Conservation (phyloP, 2,329 filamentous ascomycete species). For the Xylariaceae sp. region DNA sequence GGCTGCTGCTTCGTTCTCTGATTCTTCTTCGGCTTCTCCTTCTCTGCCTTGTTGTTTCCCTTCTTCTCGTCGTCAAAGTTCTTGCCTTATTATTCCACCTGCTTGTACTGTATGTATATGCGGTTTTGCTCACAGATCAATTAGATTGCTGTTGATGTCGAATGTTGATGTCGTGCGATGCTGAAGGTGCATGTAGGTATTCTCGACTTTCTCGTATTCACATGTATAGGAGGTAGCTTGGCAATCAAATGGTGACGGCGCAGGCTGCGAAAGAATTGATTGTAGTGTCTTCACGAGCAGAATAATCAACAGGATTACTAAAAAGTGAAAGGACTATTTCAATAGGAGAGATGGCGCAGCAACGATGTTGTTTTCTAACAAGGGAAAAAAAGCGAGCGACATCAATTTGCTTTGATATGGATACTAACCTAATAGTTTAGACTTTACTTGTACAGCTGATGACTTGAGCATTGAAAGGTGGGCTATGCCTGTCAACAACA, state of each 20-base stretch:
- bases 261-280: neutral
- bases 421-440: neutral
- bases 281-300: no score
- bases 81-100: no score
- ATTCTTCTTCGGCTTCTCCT: no score
- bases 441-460: neutral
- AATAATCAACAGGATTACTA: neutral
- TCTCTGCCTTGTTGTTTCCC: no score
- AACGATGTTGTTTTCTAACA: neutral
- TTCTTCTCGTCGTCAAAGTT: no score
- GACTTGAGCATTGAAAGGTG: neutral
- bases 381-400: neutral
- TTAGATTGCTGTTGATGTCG: no score
- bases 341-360: neutral
- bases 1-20: conserved; percentile 22
- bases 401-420: neutral
- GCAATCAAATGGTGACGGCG: neutral
- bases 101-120: no score
- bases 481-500: neutral
- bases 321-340: neutral
- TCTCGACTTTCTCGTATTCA: neutral
- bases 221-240: neutral
- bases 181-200: neutral
- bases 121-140: no score
- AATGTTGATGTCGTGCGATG: no score